These are phyloP conservation scores for Fusarium equiseti DNA, from an alignment of 2,329 filamentous ascomycete species.

Conservation along the genomic window DNA sequence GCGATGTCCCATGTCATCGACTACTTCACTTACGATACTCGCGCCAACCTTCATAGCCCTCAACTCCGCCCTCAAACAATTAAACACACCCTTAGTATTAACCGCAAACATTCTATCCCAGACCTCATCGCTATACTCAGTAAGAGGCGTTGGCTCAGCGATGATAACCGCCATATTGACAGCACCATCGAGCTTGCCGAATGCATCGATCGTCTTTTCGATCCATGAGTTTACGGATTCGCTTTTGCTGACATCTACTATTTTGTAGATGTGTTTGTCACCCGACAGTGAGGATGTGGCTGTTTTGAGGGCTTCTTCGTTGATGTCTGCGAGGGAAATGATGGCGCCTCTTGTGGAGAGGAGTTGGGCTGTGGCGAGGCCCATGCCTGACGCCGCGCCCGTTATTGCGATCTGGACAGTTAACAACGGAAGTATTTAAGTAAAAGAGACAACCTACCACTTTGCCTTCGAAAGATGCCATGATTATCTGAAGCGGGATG, in stretches of 20 bases:
- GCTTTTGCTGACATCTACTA: slow-evolving; percentile 31
- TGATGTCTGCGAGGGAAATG: slow-evolving; percentile 38
- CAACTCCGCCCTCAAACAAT: slow-evolving; percentile 63
- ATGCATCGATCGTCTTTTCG: slow-evolving; percentile 49
- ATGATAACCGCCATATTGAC: slow-evolving; percentile 55
- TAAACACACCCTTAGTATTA: slow-evolving; percentile 62
- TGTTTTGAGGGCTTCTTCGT: slow-evolving; percentile 19
- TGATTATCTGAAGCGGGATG: background rate
- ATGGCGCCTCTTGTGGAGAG: slow-evolving; percentile 36
- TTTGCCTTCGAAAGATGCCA: slow-evolving; percentile 11
- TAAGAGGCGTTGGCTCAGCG: slow-evolving; percentile 28
- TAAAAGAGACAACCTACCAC: background rate
- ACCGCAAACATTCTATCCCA: slow-evolving; percentile 59
- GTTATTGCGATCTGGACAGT: slow-evolving; percentile 32
- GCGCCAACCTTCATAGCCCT: slow-evolving; percentile 48
- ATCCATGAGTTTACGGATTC: slow-evolving; percentile 45
- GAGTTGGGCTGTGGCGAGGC: slow-evolving; percentile 39
- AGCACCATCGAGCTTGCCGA: slow-evolving; percentile 57
- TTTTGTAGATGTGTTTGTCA: background rate
- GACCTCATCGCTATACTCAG: slow-evolving; percentile 55
- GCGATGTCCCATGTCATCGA: slow-evolving; percentile 52
- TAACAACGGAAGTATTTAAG: fast-evolving
- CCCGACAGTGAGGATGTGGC: background rate
- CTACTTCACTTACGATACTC: slow-evolving; percentile 35
- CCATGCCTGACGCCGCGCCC: slow-evolving; percentile 41